These are phyloP conservation scores for Candida palmyrensis DNA, from an alignment of 805 yeast species.

Conservation along the genomic window DNA sequence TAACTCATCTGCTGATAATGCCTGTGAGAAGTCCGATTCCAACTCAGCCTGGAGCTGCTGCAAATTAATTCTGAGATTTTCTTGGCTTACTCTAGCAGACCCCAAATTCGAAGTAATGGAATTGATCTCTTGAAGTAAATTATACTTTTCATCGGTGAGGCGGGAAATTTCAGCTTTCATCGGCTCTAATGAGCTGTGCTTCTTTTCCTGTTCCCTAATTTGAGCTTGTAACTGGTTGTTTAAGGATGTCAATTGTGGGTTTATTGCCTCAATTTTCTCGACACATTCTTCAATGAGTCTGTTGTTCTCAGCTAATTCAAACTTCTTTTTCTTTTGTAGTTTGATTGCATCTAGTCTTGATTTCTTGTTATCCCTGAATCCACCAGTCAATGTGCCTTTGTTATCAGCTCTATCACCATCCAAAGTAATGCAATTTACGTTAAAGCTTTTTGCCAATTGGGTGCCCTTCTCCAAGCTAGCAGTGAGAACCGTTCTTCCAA, in stretches of 20 bases:
- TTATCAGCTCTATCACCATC: constrained; percentile 90
- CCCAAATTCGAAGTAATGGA: constrained; percentile 30
- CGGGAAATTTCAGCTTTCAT: constrained; percentile 38
- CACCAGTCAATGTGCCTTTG: constrained; percentile 84
- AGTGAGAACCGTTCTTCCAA: constrained; percentile 77
- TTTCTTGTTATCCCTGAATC: constrained; percentile 63
- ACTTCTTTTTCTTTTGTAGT: constrained; percentile 46
- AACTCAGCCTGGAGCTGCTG: constrained; percentile 46
- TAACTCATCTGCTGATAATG: constrained; percentile 47
- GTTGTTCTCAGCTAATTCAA: constrained; percentile 38
- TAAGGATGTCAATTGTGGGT: constrained; percentile 45
- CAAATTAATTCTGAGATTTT: constrained; percentile 32
- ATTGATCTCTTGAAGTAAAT: constrained; percentile 39
- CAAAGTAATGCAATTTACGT: constrained; percentile 74
- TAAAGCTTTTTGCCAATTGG: constrained; percentile 55
- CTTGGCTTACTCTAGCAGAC: constrained; percentile 27
- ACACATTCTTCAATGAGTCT: constrained; percentile 34
- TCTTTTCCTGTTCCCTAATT: constrained; percentile 38
- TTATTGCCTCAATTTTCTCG: constrained; percentile 36
- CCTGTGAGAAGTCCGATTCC: constrained; percentile 46
- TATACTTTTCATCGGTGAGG: constrained; percentile 34
- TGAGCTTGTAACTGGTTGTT: constrained; percentile 39
- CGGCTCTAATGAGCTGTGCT: constrained; percentile 39
- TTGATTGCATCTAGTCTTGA: constrained; percentile 71
- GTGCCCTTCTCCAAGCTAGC: constrained; percentile 63